Evolutionary conservation across 2,329 filamentous ascomycete genomes (phyloP).

Genomic region (Fusarium sp.): DNA sequence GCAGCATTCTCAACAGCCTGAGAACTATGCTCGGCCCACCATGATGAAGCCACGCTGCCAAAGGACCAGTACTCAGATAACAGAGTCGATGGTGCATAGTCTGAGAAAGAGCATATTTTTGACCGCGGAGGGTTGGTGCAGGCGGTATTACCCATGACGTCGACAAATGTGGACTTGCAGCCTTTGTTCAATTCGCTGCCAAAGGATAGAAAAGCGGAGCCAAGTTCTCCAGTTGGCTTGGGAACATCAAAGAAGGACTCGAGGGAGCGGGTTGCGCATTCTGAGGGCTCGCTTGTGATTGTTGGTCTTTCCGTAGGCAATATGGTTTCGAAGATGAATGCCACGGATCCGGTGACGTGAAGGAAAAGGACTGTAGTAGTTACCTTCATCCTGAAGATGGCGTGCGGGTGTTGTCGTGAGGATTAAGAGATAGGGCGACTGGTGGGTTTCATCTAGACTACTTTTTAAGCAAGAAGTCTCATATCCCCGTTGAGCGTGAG

Average conservation of each 20-base stretch:
- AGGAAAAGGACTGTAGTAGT: neutral
- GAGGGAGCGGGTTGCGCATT: neutral
- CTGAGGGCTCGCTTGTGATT: neutral
- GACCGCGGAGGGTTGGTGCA: conserved; percentile 1
- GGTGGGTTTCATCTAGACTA: neutral
- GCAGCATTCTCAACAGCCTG: neutral
- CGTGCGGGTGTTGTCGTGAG: neutral
- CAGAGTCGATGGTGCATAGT: neutral
- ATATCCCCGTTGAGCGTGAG: neutral
- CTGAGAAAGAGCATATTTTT: neutral
- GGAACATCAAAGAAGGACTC: conserved; percentile 7
- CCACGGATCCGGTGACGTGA: neutral
- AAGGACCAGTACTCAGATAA: neutral
- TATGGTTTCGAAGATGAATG: conserved; percentile 1
- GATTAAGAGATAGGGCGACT: too few species aligned
- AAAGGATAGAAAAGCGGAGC: neutral
- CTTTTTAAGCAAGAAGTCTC: neutral
- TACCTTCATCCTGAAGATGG: neutral
- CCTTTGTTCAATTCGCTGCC: neutral
- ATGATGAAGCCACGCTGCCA: neutral
- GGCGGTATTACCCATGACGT: neutral
- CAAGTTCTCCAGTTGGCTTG: neutral
- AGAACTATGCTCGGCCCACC: conserved; percentile 3
- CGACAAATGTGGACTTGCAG: neutral
- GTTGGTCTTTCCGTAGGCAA: neutral